phyloP scores from a whole-genome alignment of 495 filamentous ascomycete species.

The Tuber microsphaerosporum region DNA sequence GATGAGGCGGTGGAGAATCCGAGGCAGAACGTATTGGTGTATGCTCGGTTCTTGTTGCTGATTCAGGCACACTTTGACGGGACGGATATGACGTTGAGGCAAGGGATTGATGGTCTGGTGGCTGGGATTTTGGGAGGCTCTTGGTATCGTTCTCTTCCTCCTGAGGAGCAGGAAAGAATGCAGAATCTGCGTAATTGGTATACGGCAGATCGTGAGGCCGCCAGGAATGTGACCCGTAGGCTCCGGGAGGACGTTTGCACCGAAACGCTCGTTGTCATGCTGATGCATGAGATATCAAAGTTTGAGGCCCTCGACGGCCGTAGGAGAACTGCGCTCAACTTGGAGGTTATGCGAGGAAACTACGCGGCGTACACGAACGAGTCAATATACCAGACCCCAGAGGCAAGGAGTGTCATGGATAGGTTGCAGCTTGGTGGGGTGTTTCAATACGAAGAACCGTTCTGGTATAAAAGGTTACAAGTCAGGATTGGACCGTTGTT shows the following conservation, averaged over 20 bases:
- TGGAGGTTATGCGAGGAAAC: conserved; percentile 16
- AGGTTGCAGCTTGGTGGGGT: conserved; percentile 11
- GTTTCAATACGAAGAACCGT: conserved; percentile 20
- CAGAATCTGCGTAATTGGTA: background rate
- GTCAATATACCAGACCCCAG: conserved; percentile 10
- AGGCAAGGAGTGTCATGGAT: conserved; percentile 1
- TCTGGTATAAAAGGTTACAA: conserved; percentile 32
- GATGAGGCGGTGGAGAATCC: background rate
- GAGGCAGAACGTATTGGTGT: background rate
- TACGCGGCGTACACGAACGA: conserved; percentile 2
- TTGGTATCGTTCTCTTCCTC: background rate
- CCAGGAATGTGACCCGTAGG: background rate
- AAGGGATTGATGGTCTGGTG: background rate
- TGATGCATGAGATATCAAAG: conserved; percentile 29
- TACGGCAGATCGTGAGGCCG: background rate
- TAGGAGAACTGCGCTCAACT: conserved; percentile 23
- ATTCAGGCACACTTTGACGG: background rate
- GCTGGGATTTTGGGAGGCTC: background rate
- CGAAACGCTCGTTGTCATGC: conserved; percentile 30
- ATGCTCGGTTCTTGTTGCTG: conserved; percentile 1
- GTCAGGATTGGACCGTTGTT: conserved; percentile 23
- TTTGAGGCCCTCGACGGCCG: conserved; percentile 24
- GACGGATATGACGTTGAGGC: background rate
- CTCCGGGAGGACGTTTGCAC: conserved; percentile 18
- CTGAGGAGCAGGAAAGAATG: background rate